A percentile compares a stretch with the other conserved stretches of the same genome.
Conservation (phyloP, 805 yeast species). For the Cyberlindnera sargentensis region DNA sequence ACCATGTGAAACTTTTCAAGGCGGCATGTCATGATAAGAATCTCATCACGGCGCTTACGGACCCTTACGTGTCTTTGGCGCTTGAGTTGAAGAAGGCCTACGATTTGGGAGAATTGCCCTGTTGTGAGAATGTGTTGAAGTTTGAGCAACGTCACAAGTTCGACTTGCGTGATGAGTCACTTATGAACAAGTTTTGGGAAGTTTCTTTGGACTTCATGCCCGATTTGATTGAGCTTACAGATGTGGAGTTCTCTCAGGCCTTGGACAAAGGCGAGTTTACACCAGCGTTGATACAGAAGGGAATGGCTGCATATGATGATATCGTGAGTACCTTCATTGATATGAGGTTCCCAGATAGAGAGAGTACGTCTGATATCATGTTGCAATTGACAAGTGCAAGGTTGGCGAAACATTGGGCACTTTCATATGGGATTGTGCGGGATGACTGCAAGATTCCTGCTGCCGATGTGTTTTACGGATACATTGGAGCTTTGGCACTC, state of each 20-base stretch:
- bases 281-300: background rate
- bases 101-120: slow-evolving; percentile 4
- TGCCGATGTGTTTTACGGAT: slow-evolving; percentile 2
- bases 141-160: background rate
- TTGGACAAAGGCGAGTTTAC: background rate
- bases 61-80: slow-evolving; percentile 3
- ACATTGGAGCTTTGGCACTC: slow-evolving; percentile 3
- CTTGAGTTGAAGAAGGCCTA: slow-evolving; percentile 5
- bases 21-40: background rate
- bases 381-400: background rate
- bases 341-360: slow-evolving; percentile 3
- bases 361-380: background rate
- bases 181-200: background rate
- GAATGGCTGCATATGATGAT: slow-evolving; percentile 1
- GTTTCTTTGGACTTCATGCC: slow-evolving; percentile 1
- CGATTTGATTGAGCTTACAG: background rate
- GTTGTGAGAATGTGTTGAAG: slow-evolving; percentile 2
- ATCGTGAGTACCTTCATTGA: slow-evolving; percentile 1
- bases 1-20: slow-evolving; percentile 1
- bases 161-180: background rate
- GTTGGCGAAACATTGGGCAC: slow-evolving; percentile 1
- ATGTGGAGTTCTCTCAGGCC: background rate
- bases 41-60: background rate
- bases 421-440: background rate
- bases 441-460: background rate